Evolutionary conservation across 352 stramenopile genomes (phyloP).

Genomic region (Globisporangium spiculum): DNA sequence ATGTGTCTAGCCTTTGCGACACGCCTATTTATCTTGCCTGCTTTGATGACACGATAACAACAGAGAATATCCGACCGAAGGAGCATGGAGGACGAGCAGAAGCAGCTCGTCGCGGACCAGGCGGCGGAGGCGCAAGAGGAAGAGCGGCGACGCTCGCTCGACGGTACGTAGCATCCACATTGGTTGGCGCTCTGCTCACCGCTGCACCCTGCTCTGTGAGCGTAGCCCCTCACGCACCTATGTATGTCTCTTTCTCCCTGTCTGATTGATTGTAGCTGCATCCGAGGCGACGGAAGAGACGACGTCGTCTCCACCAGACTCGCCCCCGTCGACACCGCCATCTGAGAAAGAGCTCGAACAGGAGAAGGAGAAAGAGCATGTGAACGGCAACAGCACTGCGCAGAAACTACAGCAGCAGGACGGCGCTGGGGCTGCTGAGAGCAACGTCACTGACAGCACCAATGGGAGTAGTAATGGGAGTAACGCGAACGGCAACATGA

Average conservation of each 20-base stretch:
- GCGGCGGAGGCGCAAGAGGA: background rate
- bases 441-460: background rate
- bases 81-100: constrained; percentile 11
- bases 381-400: background rate
- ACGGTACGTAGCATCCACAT: background rate
- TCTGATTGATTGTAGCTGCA: background rate
- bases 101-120: background rate
- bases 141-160: background rate
- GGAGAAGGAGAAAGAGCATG: background rate
- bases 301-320: constrained; percentile 7
- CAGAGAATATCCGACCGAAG: constrained; percentile 2
- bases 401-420: background rate
- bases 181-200: background rate
- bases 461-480: background rate
- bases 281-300: constrained; percentile 5
- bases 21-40: background rate
- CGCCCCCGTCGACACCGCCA: constrained; percentile 6
- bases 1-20: background rate
- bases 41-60: constrained; percentile 5
- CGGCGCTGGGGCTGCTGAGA: background rate
- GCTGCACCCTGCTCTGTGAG: background rate
- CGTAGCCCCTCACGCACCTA: background rate
- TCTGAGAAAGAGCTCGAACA: background rate
- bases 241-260: background rate
- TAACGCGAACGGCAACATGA: constrained; percentile 4